Conservation (phyloP, 169 alveolate genomes). For the Besnoitia besnoiti region DNA sequence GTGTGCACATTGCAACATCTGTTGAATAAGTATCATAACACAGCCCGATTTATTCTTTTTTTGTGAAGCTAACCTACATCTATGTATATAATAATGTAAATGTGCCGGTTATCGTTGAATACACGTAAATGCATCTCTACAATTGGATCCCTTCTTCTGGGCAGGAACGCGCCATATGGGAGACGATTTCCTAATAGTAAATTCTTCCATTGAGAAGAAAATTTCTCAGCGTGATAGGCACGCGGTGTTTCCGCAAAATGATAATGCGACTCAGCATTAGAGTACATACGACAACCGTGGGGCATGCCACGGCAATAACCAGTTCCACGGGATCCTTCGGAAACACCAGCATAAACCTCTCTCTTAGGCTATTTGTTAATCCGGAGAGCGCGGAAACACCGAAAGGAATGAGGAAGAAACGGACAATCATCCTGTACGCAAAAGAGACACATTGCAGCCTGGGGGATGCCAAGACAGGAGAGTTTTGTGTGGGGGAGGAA, state of each 20-base stretch:
- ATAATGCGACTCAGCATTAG: constrained; percentile 54
- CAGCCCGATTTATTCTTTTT: no score
- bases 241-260: constrained; percentile 23
- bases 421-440: constrained; percentile 67
- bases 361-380: constrained; percentile 54
- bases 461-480: neutral
- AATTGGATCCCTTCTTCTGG: no score
- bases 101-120: neutral
- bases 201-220: constrained; percentile 51
- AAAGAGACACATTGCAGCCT: neutral
- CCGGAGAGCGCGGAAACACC: constrained; percentile 70
- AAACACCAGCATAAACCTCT: constrained; percentile 65
- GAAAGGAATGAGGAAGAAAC: constrained; percentile 69
- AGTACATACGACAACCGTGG: constrained; percentile 59
- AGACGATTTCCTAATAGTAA: neutral
- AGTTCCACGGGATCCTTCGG: constrained; percentile 63
- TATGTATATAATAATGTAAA: neutral
- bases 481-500: no score
- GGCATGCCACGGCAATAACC: constrained; percentile 53
- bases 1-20: no score
- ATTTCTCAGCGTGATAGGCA: constrained; percentile 53
- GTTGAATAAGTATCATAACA: no score
- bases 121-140: no score
- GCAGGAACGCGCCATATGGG: no score
- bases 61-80: no score